Percentiles rank a stretch among this genome's conserved stretches.
phyloP scores from a whole-genome alignment of 2,329 filamentous ascomycete genomes.

The Colletotrichum aenigma region DNA sequence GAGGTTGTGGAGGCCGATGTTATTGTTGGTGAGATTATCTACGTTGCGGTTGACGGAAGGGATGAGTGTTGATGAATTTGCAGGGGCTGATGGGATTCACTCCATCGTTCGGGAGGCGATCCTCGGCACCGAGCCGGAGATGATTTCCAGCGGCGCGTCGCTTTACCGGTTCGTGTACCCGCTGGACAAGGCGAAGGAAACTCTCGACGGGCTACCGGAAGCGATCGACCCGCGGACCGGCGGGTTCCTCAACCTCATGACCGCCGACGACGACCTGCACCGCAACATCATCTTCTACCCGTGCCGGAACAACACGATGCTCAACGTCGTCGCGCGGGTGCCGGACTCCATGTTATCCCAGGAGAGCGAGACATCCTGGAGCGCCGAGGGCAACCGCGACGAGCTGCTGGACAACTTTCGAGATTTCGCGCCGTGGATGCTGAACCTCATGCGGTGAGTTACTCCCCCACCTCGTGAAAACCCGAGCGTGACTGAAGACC shows the following conservation, averaged over 20 bases:
- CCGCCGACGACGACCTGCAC: neutral
- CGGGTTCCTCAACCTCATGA: slow-evolving; percentile 5
- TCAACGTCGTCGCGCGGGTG: slow-evolving; percentile 1
- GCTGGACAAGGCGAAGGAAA: neutral
- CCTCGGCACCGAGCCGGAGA: neutral
- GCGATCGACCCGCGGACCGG: neutral
- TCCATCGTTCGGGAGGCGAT: neutral
- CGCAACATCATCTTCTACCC: slow-evolving; percentile 14
- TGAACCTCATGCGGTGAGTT: slow-evolving; percentile 1
- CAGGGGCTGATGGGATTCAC: slow-evolving; percentile 14
- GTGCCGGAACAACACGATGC: neutral
- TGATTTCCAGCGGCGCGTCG: neutral
- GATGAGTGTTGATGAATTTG: neutral
- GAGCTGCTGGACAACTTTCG: neutral
- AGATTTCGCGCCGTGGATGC: slow-evolving; percentile 12
- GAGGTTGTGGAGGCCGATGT: neutral
- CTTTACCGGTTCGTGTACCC: slow-evolving; percentile 12
- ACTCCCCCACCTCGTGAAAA: neutral
- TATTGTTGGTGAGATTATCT: neutral
- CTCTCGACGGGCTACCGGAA: neutral
- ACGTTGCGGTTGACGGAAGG: fast-evolving
- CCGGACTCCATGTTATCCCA: neutral
- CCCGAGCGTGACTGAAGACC: neutral
- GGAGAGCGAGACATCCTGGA: slow-evolving; percentile 10
- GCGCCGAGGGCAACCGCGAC: neutral